phyloP scores from a whole-genome alignment of 2,329 filamentous ascomycete genomes.

The Penicillium olsonii region DNA sequence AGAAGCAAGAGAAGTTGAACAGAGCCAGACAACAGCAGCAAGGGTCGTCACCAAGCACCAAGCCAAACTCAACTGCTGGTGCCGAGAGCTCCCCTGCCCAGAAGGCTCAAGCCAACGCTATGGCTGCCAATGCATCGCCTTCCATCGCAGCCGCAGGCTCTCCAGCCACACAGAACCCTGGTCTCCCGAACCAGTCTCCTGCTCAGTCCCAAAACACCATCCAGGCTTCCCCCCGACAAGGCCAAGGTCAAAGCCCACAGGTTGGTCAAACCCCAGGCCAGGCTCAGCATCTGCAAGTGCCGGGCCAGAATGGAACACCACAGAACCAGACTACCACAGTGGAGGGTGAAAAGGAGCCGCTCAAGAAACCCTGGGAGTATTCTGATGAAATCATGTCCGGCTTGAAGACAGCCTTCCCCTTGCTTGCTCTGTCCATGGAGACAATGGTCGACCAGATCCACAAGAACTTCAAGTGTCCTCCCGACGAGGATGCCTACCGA shows the following conservation, averaged over 20 bases:
- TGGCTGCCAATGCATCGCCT: conserved; percentile 28
- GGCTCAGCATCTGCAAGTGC: conserved; percentile 29
- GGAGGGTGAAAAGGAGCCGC: conserved; percentile 46
- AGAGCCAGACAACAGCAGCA: conserved; percentile 64
- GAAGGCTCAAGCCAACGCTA: conserved; percentile 49
- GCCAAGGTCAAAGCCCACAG: conserved; percentile 23
- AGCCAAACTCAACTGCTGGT: conserved; percentile 43
- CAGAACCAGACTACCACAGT: conserved; percentile 20
- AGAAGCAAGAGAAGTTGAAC: conserved; percentile 59
- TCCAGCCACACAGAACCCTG: conserved; percentile 28
- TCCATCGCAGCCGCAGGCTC: conserved; percentile 24
- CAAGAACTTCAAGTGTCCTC: conserved; percentile 98
- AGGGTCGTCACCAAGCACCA: conserved; percentile 37
- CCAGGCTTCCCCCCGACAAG: conserved; percentile 23
- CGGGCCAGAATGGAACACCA: conserved; percentile 28
- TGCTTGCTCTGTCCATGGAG: conserved; percentile 96
- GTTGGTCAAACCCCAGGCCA: conserved; percentile 25
- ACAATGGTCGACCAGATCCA: conserved; percentile 99
- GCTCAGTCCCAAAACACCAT: conserved; percentile 20
- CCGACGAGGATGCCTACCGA: conserved; percentile 95
- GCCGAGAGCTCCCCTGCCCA: conserved; percentile 46
- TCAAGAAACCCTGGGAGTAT: conserved; percentile 90
- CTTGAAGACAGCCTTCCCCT: conserved; percentile 93
- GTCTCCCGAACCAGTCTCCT: conserved; percentile 25
- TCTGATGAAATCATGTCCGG: conserved; percentile 94